Conservation (phyloP, 257 asterid genomes). For the Solanum ossicruentum region DNA sequence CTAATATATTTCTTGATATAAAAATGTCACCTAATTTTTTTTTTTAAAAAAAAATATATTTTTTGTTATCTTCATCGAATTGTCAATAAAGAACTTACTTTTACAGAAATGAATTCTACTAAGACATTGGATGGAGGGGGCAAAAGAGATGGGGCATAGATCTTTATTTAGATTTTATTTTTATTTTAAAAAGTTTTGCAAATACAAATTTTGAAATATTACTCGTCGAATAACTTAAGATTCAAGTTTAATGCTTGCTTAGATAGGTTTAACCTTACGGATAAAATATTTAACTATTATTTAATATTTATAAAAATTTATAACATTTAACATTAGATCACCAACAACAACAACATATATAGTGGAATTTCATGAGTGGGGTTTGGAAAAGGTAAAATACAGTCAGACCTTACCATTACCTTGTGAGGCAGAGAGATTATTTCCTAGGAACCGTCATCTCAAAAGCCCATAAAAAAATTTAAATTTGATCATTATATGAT, state of each 20-base stretch:
- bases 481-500: too few relatives aligned
- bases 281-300: background rate
- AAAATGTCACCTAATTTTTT: background rate
- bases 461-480: background rate
- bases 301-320: background rate
- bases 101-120: background rate
- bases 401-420: too few relatives aligned
- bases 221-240: background rate
- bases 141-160: background rate
- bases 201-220: background rate
- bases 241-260: background rate
- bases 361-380: too few relatives aligned
- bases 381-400: rapidly evolving
- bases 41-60: background rate
- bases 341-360: too few relatives aligned
- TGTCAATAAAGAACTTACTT: background rate
- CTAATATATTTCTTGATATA: background rate
- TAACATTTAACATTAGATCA: background rate
- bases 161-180: background rate
- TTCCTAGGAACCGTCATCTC: too few relatives aligned
- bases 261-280: background rate
- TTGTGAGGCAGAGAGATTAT: rapidly evolving
- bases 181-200: background rate
- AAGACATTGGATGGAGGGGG: background rate
- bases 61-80: background rate